phyloP scores from a whole-genome alignment of 2,329 filamentous ascomycete species.

The Coleophoma cylindrospora region DNA sequence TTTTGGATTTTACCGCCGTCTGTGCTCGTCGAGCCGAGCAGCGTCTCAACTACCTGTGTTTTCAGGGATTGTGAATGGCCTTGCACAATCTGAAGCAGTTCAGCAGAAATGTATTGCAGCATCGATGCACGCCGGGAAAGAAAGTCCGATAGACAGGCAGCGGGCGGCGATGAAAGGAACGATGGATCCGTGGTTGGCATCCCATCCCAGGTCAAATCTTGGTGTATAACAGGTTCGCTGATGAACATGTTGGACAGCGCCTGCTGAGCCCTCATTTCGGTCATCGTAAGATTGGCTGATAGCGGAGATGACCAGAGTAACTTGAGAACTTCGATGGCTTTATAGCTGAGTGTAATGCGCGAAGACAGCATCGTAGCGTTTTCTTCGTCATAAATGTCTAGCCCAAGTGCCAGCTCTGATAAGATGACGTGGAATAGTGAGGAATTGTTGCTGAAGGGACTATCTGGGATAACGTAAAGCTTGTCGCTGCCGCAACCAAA shows the following conservation, averaged over 20 bases:
- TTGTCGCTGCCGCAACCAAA: constrained; percentile 72
- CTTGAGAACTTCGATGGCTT: constrained; percentile 68
- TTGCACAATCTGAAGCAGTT: constrained; percentile 73
- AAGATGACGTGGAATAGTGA: constrained; percentile 84
- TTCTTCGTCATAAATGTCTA: constrained; percentile 50
- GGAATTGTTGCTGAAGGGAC: constrained; percentile 64
- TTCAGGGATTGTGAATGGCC: constrained; percentile 66
- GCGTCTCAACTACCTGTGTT: constrained; percentile 60
- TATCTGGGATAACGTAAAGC: constrained; percentile 61
- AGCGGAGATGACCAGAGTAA: constrained; percentile 80
- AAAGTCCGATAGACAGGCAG: constrained; percentile 50
- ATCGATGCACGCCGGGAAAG: constrained; percentile 71
- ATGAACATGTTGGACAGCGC: constrained; percentile 75
- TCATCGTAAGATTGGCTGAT: constrained; percentile 68
- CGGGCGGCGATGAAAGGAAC: constrained; percentile 54
- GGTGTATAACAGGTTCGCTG: constrained; percentile 64
- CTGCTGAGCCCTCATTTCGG: constrained; percentile 74
- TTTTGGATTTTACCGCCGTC: constrained; percentile 63
- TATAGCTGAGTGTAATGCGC: constrained; percentile 64
- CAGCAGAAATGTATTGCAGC: constrained; percentile 79
- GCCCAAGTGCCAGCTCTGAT: constrained; percentile 58
- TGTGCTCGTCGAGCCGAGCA: constrained; percentile 71
- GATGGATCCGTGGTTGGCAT: constrained; percentile 51
- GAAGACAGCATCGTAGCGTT: constrained; percentile 53
- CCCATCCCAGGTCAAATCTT: constrained; percentile 70